Base-by-base conservation (phyloP, 2,329 filamentous ascomycete species). In the Colletotrichum tropicicola region DNA sequence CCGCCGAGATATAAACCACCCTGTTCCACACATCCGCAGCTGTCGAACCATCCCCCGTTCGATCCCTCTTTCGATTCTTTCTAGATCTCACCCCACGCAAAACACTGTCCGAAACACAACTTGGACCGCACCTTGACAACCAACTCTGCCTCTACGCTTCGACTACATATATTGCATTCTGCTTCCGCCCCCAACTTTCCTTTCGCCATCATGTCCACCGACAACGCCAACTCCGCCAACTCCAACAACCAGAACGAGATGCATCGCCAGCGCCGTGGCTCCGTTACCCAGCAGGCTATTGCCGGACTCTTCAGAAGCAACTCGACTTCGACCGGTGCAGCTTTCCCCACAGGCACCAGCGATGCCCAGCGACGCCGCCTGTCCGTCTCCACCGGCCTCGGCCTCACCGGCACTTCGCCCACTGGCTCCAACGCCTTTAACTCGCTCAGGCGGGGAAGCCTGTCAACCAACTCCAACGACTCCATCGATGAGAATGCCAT, bases 371-470 rank as follows among this genome's bases (percentile, higher is more conserved):
- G 89, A 63, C 89, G 91, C 65, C 88, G 92, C 48, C 86, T 94
- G 69, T 94, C 92, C 45, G 87, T 94, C 73, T 90, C 88, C 47
- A 92, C 91, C 4, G 91, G 92, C 32, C 82, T 93, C 21, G 91
- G 92, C 35, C 82, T 93, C n/a, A 91, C 90, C 4, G 91, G 91
- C 68, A 85, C 85, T 21, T 90, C 91, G 5, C 90, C 91, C n/a
- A 87, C 72, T 82, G 85, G 77, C 70, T 70, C 82, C 73, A 68
- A 83, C 72, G 78, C 83, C 44, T 84, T 86, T 71, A 81, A 80
- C 68, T 74, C 74, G 62, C 74, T 87, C 65, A 86, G 90, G 64
- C 88, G 89, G 62, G 86, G 85, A 60, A 94, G 91, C 77, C 80
- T 92, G 69, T 92, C 91, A 1, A 93, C 91, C 73, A 88, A 83